A percentile compares a stretch with the other conserved stretches of the same genome.
These are phyloP conservation scores for Triticum urartu DNA, from an alignment of 176 grass and related monocot genomes.

Conservation along the genomic window DNA sequence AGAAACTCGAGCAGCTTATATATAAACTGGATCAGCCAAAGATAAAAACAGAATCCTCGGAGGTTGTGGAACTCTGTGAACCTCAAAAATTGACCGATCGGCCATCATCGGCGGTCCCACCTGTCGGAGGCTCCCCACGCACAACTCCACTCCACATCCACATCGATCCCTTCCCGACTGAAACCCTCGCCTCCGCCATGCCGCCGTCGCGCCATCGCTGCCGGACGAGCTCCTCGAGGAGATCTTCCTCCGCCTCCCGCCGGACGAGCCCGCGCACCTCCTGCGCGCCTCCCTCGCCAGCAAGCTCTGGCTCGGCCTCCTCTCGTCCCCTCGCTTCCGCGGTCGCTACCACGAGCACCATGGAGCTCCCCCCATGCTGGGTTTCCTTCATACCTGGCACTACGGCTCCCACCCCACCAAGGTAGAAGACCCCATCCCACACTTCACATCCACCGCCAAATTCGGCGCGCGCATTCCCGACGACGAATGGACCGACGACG, in stretches of 20 bases:
- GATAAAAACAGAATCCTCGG: too few species aligned
- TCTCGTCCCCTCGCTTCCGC: not conserved
- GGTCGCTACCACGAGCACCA: not conserved
- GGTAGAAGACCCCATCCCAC: not conserved
- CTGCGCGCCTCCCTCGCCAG: not conserved
- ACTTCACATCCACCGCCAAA: not conserved
- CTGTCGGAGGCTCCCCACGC: too few species aligned
- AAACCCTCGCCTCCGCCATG: too few species aligned
- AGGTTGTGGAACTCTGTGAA: too few species aligned
- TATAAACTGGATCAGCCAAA: too few species aligned
- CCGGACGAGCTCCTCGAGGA: not conserved
- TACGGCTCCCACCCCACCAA: not conserved
- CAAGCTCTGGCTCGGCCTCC: not conserved
- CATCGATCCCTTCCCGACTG: too few species aligned
- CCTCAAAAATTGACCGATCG: too few species aligned
- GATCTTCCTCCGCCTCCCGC: not conserved
- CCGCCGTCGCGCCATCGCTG: not conserved
- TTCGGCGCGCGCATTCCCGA: not conserved
- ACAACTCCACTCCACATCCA: too few species aligned
- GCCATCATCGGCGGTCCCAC: too few species aligned
- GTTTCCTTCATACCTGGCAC: not conserved
- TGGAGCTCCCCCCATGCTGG: not conserved
- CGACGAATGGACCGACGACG: not conserved
- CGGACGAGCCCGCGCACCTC: not conserved
- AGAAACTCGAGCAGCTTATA: too few species aligned